Percentiles rank a stretch among this genome's conserved stretches.
phyloP scores from a whole-genome alignment of 2,329 filamentous ascomycete species.

The Colletotrichum viniferum region DNA sequence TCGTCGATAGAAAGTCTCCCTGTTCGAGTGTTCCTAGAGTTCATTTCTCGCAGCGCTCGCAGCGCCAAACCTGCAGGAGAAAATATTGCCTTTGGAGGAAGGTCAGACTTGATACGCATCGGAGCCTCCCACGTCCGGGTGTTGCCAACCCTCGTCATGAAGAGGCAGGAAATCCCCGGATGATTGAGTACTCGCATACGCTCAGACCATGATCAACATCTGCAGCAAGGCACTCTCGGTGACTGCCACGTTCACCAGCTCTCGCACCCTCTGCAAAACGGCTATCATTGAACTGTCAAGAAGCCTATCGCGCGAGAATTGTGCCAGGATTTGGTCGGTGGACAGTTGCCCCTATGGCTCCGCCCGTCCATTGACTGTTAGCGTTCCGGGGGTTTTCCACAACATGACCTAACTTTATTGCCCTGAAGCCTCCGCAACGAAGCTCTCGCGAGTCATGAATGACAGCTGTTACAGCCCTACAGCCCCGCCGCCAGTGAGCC shows the following conservation, averaged over 20 bases:
- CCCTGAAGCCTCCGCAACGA: not conserved
- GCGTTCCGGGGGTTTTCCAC: not conserved
- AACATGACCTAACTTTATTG: not conserved
- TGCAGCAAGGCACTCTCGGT: not conserved
- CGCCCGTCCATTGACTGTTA: not conserved
- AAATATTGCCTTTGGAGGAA: not conserved
- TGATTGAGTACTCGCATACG: not conserved
- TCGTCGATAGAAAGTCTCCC: not conserved
- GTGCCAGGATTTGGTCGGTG: not conserved
- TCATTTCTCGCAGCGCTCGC: not conserved
- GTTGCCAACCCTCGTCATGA: not conserved
- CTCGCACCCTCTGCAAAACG: not conserved
- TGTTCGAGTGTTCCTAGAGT: not conserved
- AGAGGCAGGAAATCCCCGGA: not conserved
- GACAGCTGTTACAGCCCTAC: constrained; percentile 1
- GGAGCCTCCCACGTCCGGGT: not conserved
- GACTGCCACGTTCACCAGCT: not conserved
- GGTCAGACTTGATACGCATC: not conserved
- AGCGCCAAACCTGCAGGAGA: not conserved
- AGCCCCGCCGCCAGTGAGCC: not conserved
- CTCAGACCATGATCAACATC: not conserved
- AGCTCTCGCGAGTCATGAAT: constrained; percentile 1
- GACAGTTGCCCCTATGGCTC: not conserved
- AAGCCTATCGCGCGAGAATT: not conserved
- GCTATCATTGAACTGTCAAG: not conserved